Conservation (phyloP, 257 asterid genomes). For the Capsicum rhomboideum region DNA sequence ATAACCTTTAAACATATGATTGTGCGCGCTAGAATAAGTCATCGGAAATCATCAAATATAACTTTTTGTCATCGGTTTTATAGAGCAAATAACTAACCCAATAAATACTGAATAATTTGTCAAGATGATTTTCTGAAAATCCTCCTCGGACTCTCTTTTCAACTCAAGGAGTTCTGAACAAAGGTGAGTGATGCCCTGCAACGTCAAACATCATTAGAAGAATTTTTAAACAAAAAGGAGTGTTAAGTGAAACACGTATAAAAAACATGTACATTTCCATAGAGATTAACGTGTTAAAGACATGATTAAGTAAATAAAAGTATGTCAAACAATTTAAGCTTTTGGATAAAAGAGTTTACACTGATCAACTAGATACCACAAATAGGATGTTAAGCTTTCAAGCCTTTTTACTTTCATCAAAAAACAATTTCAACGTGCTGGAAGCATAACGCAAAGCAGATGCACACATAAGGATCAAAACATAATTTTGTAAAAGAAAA, state of each 20-base stretch:
- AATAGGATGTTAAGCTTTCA: neutral
- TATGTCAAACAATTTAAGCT: neutral
- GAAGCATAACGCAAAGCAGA: neutral
- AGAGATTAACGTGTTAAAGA: neutral
- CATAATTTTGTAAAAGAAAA: neutral
- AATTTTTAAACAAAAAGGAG: neutral
- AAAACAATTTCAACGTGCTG: neutral
- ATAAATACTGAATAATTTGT: constrained; percentile 57
- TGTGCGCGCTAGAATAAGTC: neutral
- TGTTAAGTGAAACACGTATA: neutral
- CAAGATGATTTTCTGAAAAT: constrained; percentile 54
- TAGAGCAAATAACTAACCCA: constrained; percentile 27
- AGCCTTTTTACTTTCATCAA: neutral
- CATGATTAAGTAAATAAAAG: neutral
- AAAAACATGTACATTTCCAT: neutral
- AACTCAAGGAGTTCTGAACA: constrained; percentile 80
- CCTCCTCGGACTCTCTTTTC: constrained; percentile 62
- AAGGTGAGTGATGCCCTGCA: constrained; percentile 67
- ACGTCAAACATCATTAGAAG: neutral
- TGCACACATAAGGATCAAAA: neutral
- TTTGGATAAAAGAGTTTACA: neutral
- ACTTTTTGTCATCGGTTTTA: neutral
- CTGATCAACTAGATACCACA: neutral
- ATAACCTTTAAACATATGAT: neutral
- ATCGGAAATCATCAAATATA: neutral